Conservation (phyloP, 208 protist species). For the Sergeia podlipaevii region DNA sequence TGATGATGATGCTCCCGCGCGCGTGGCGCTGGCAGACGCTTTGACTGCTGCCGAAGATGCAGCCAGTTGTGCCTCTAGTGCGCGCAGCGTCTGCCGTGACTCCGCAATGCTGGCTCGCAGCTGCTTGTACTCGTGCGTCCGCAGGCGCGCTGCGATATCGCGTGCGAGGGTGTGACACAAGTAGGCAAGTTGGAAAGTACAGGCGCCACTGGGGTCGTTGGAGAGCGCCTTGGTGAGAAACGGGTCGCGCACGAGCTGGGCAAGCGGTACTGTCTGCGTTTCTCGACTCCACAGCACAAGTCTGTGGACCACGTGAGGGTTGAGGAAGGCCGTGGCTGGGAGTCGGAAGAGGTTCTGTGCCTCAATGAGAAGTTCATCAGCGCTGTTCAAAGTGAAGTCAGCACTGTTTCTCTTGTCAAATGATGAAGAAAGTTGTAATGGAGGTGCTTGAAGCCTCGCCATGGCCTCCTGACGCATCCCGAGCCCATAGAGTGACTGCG, state of each 20-base stretch:
- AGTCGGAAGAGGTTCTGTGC: conserved; percentile 9
- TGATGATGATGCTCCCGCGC: not conserved
- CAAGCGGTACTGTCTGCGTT: conserved; percentile 42
- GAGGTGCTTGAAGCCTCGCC: conserved; percentile 17
- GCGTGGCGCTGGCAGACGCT: not conserved
- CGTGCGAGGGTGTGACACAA: conserved; percentile 58
- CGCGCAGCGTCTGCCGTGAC: conserved; percentile 23
- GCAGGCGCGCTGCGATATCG: conserved; percentile 44
- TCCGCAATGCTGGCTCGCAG: conserved; percentile 36
- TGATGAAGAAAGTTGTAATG: too few relatives aligned
- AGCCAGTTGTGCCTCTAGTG: conserved; percentile 25
- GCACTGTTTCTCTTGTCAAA: too few relatives aligned
- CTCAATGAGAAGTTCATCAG: too few relatives aligned
- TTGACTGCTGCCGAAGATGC: not conserved
- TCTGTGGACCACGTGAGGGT: conserved; percentile 49
- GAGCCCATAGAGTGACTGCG: conserved; percentile 20
- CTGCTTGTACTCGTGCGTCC: conserved; percentile 40
- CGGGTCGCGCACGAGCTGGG: conserved; percentile 70
- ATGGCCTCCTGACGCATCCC: conserved; percentile 23
- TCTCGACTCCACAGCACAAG: conserved; percentile 54
- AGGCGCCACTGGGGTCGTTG: conserved; percentile 42
- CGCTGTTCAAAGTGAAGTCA: too few relatives aligned
- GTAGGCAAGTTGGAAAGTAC: conserved; percentile 53
- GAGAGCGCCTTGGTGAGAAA: conserved; percentile 39
- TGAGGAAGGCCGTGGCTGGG: conserved; percentile 13